Conservation (phyloP, 2,329 filamentous ascomycete species). For the Cordyceps tenuipes region DNA sequence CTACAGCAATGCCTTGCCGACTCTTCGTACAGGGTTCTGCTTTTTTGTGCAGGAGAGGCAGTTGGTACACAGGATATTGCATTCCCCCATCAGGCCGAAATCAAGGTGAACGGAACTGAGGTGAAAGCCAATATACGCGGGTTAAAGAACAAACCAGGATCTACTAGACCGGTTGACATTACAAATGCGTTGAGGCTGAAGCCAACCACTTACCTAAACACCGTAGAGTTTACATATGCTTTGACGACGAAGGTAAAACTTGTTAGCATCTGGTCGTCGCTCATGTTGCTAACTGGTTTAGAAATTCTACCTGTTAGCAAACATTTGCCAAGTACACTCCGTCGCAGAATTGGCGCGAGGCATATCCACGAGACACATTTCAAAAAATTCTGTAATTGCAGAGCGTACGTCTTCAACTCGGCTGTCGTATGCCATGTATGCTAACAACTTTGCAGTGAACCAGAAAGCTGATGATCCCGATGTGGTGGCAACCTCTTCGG, state of each 20-base stretch:
- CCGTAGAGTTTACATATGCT: slow-evolving; percentile 81
- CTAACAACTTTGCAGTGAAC: slow-evolving; percentile 49
- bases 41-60: slow-evolving; percentile 69
- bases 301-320: slow-evolving; percentile 66
- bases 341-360: slow-evolving; percentile 62
- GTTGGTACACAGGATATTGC: slow-evolving; percentile 64
- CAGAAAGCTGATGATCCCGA: slow-evolving; percentile 78
- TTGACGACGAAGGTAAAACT: slow-evolving; percentile 70
- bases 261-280: slow-evolving; percentile 15
- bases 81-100: slow-evolving; percentile 87
- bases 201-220: slow-evolving; percentile 64
- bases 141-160: slow-evolving; percentile 91
- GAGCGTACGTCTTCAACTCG: slow-evolving; percentile 55
- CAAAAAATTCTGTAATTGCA: slow-evolving; percentile 70
- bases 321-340: slow-evolving; percentile 65
- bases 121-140: slow-evolving; percentile 90
- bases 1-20: slow-evolving; percentile 51
- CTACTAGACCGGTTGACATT: slow-evolving; percentile 87
- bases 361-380: slow-evolving; percentile 63
- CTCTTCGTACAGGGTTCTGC: slow-evolving; percentile 61
- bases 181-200: slow-evolving; percentile 62
- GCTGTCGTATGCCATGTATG: not conserved
- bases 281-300: slow-evolving; percentile 23
- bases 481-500: slow-evolving; percentile 78
- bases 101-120: slow-evolving; percentile 82